Conservation (phyloP, 2,329 filamentous ascomycete species). For the Penicillium sp. region DNA sequence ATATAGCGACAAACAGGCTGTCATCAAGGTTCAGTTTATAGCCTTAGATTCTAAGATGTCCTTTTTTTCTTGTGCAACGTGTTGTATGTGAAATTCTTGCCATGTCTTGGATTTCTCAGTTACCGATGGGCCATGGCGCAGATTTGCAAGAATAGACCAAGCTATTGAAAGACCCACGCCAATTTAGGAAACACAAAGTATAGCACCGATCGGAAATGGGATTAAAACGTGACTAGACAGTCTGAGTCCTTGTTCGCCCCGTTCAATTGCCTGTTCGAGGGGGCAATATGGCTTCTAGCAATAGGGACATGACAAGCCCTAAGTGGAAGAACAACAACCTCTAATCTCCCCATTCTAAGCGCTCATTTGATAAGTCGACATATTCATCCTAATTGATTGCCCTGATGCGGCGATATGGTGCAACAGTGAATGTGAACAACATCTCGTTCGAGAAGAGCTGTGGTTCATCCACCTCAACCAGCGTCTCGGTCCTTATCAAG, state of each 20-base stretch:
- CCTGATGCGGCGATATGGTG: neutral
- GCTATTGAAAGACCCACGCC: neutral
- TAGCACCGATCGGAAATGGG: neutral
- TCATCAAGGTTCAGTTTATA: neutral
- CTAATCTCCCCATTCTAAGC: neutral
- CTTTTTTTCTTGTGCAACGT: neutral
- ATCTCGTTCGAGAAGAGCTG: neutral
- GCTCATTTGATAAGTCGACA: neutral
- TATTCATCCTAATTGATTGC: neutral
- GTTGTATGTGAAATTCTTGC: neutral
- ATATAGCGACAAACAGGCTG: neutral
- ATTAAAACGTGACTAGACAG: neutral
- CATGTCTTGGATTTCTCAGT: neutral
- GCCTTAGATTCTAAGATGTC: too few relatives aligned
- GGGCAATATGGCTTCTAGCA: neutral
- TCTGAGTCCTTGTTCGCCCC: neutral
- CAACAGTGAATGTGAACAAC: neutral
- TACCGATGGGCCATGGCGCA: neutral
- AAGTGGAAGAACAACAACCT: neutral
- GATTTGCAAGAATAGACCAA: constrained; percentile 1
- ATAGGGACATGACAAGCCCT: neutral
- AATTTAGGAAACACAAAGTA: neutral
- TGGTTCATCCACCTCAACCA: neutral
- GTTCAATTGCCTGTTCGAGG: neutral
- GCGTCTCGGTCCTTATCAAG: neutral